Evolutionary conservation across 768 basidiomycete genomes (phyloP), one percentile per base, ranked within the genome.

Genomic region (Mycena galopus): DNA sequence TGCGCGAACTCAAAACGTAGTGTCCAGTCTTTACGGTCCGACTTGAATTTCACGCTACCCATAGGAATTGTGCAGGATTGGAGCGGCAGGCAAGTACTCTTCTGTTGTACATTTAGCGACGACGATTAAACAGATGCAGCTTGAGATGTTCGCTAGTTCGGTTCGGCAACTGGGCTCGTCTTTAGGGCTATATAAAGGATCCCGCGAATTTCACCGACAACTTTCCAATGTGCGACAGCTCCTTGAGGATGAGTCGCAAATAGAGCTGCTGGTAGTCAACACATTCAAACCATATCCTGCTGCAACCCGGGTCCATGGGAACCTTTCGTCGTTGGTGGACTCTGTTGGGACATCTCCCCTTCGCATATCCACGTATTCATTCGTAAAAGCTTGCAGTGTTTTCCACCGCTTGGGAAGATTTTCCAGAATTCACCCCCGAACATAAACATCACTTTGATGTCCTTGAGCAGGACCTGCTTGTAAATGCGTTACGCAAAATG

Each of bases 161-260:
- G 71, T 72, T 50, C 58, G 71, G 23, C 65, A 72, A n/a, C 65
- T 72, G 10, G 65, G 65, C 59, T 72, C 71, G 51, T 72, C 71
- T n/a, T 67, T 72, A 35, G 71, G 71, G 12, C 51, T 72, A 44
- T 72, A 72, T 37, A 72, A 66, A 37, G 65, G 71, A n/a, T 60
- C 59, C 16, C 71, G 65, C n/a, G 65, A 61, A 33, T 53, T 72
- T 19, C 71, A 72, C 6, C 64, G 44, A 21, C 65, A 72, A 39
- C 59, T 72, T 16, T 56, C 59, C 21, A 61, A 32, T 57, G 32
- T 72, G 4, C 65, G 71, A 6, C 65, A 30, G 21, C 71, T 72
- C 17, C 59, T 72, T 1, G 65, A 72, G 17, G 65, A 67, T 33
- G 71, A 72, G 16, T 55, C 71, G 8, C 65, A 72, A 30, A 62